phyloP scores from a whole-genome alignment of 306 rosid genomes.

The Gleditsia sinensis region DNA sequence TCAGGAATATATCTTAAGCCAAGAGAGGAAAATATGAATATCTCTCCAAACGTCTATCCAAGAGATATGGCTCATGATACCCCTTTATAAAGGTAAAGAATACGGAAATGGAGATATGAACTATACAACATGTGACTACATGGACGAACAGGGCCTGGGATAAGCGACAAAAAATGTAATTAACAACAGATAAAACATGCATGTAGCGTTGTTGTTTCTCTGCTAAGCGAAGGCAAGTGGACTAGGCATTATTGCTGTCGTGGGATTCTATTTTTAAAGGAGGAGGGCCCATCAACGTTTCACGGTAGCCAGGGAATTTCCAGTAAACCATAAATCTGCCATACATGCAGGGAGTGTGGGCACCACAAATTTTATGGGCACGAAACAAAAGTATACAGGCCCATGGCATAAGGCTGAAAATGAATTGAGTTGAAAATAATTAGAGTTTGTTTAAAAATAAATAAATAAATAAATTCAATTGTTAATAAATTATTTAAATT shows the following conservation, averaged over 20 bases:
- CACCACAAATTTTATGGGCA: slow-evolving; percentile 12
- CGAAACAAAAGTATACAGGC: slow-evolving; percentile 2
- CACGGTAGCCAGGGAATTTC: slow-evolving; percentile 27
- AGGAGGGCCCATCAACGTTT: slow-evolving; percentile 31
- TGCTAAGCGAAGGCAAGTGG: slow-evolving; percentile 32
- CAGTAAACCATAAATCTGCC: slow-evolving; percentile 42
- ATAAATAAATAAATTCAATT: no score
- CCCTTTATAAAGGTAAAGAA: slow-evolving; percentile 13
- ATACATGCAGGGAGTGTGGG: slow-evolving; percentile 32
- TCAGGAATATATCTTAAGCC: not conserved
- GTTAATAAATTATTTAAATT: no score
- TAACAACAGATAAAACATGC: slow-evolving; percentile 17
- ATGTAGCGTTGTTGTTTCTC: slow-evolving; percentile 31
- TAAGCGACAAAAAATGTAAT: slow-evolving; percentile 20
- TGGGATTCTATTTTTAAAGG: slow-evolving; percentile 33
- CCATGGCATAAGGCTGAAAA: no score
- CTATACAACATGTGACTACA: slow-evolving; percentile 35
- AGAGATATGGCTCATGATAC: slow-evolving; percentile 5
- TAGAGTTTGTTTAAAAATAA: no score
- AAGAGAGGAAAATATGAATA: not conserved
- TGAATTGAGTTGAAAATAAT: no score
- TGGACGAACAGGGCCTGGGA: not conserved
- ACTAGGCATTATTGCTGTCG: slow-evolving; percentile 20
- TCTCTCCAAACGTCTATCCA: slow-evolving; percentile 9
- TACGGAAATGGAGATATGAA: slow-evolving; percentile 19